phyloP scores from a whole-genome alignment of 345 rosid genomes.

The Arabis hirsuta region DNA sequence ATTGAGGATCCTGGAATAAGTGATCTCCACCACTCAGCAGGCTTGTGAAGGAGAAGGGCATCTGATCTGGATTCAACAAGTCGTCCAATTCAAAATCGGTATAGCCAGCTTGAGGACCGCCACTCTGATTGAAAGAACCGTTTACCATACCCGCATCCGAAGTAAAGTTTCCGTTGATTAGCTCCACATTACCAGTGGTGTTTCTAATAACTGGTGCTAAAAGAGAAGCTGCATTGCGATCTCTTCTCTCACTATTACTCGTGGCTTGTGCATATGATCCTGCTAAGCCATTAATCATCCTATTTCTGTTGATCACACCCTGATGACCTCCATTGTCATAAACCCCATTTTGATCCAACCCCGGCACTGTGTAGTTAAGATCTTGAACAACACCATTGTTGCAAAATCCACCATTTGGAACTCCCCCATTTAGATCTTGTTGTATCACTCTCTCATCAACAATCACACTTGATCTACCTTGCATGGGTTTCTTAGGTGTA shows the following conservation, averaged over 20 bases:
- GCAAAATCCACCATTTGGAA: conserved; percentile 41
- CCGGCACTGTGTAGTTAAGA: conserved; percentile 37
- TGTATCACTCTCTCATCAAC: conserved; percentile 37
- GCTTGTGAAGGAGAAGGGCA: conserved; percentile 47
- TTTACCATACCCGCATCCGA: conserved; percentile 29
- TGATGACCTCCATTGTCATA: conserved; percentile 20
- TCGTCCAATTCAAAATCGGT: conserved; percentile 36
- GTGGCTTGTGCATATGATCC: conserved; percentile 38
- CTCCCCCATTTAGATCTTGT: conserved; percentile 45
- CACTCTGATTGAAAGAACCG: conserved; percentile 32
- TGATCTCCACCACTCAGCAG: conserved; percentile 31
- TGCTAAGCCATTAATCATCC: conserved; percentile 45
- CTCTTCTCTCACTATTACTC: conserved; percentile 27
- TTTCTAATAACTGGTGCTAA: conserved; percentile 29
- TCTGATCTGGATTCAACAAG: conserved; percentile 37
- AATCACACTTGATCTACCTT: conserved; percentile 37
- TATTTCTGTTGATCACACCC: conserved; percentile 27
- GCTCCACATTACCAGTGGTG: conserved; percentile 18
- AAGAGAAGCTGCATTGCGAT: conserved; percentile 38
- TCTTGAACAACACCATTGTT: conserved; percentile 34
- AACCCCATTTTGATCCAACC: conserved; percentile 31
- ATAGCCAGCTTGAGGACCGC: conserved; percentile 44
- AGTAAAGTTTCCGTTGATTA: conserved; percentile 11
- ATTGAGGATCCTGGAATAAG: conserved; percentile 38
- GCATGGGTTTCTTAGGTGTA: conserved; percentile 51